Base-by-base conservation (phyloP, 2,329 filamentous ascomycete species). In the Sporothrix sp. region DNA sequence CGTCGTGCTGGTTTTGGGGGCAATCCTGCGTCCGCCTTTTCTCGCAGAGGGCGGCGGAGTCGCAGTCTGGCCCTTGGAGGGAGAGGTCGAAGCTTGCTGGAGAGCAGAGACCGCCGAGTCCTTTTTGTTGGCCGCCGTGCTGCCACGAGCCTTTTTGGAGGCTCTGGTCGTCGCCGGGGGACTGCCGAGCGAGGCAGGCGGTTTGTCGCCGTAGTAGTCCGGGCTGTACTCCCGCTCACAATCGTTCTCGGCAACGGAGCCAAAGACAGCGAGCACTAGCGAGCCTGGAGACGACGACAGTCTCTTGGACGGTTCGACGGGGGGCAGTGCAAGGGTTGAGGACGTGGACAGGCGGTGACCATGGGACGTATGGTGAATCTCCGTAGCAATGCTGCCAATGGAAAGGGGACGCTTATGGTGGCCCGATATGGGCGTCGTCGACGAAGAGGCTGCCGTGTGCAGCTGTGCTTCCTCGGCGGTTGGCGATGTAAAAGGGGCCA, bases 1-100 rank as follows among this genome's bases (percentile, higher is more conserved):
- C 50, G 37, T 20, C 51, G 62, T 61, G 53, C 64, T 65, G 8
- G 70, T 63, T 62, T 72, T 75, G 32, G 74, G 69, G 52, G 71
- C 73, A 61, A 80, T 69, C 67, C 72, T 78, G 59, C 74, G 75
- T 57, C 68, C 69, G 58, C 71, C 72, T 65, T 79, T 79, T 56
- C 68, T 73, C 55, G 69, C 68, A 33, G 79, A 79, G 23, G 76
- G 73, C 48, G 80, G 80, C 50, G 80, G 80, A 25, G 79, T 83
- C 46, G 72, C 72, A 32, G 75, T 78, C 59, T 82, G 78, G 20
- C 63, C 63, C 47, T 67, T 63, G 36, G 61, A 54, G 58, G 70
- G 65, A 56, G 68, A 42, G 11, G 38, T 16, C 21, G 38, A 11
- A 10, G 20, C 1, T 1, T 30, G 21, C 25, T 8, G 39, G 7